These are phyloP conservation scores for Syncephalastrum racemosum DNA, from an alignment of 371 early-diverging fungal genomes.

Conservation along the genomic window DNA sequence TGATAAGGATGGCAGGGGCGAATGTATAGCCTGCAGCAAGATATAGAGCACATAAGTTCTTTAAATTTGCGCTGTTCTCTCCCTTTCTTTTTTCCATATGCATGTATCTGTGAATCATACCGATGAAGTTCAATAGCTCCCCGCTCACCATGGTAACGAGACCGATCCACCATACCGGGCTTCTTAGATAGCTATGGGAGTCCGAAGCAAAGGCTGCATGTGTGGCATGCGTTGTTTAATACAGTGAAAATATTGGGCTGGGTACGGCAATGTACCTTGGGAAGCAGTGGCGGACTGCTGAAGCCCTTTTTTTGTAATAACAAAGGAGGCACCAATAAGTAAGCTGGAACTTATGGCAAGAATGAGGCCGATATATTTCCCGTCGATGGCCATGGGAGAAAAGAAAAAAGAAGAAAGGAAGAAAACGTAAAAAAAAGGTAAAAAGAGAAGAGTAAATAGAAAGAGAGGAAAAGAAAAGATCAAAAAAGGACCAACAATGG, in stretches of 20 bases:
- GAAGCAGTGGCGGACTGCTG: slow-evolving; percentile 14
- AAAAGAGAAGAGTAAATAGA: neutral
- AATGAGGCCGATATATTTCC: slow-evolving; percentile 81
- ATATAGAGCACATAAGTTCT: slow-evolving; percentile 14
- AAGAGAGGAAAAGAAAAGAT: neutral
- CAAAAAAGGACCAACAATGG: no score
- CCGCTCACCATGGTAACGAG: slow-evolving; percentile 83
- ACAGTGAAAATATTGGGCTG: neutral
- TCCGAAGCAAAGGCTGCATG: slow-evolving; percentile 51
- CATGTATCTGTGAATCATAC: slow-evolving; percentile 1
- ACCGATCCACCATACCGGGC: slow-evolving; percentile 86
- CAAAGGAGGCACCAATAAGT: slow-evolving; percentile 81
- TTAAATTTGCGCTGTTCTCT: no score
- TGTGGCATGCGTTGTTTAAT: neutral
- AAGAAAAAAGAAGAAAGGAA: neutral
- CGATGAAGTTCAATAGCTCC: slow-evolving; percentile 77
- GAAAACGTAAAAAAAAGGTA: slow-evolving; percentile 11
- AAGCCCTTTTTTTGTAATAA: slow-evolving; percentile 84
- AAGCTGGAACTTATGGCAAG: slow-evolving; percentile 81
- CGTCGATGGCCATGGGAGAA: slow-evolving; percentile 44
- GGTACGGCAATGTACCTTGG: slow-evolving; percentile 6
- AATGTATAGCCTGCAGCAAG: slow-evolving; percentile 72
- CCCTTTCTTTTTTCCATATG: neutral
- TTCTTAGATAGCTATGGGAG: slow-evolving; percentile 70
- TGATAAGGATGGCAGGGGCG: slow-evolving; percentile 90